Evolutionary conservation across 2,329 filamentous ascomycete species (phyloP), one percentile per base, ranked within the genome.

Genomic region (Trichoderma koningiopsis): DNA sequence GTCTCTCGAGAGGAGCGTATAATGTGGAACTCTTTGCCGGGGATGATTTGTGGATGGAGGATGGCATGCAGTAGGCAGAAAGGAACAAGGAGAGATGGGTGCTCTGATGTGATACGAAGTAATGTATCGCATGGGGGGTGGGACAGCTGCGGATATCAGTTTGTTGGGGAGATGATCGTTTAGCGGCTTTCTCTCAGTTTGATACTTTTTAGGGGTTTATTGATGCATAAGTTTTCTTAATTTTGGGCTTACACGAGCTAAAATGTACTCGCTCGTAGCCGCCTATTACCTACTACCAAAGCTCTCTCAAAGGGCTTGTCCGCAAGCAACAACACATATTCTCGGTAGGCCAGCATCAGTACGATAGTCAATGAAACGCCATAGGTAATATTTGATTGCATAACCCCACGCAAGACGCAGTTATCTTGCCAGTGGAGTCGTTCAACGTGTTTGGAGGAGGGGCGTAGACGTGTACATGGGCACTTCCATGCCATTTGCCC

Each of bases 391-490:
- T n/a, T 8, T 43, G 19, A 43, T n/a, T 49, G n/a, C 29, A 22
- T 35, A 11, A 35, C 52, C n/a, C 19, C 57, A 35, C 57, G 55
- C 55, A 33, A 58, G 55, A 58, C 33, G 24, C 57, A 7, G 11
- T 14, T 29, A 37, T 59, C 40, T 43, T 31, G 24, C 49, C 40
- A 4, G 64, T 59, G 64, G 55, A 59, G 64, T 59, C 40, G n/a
- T 37, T 52, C 55, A 59, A 67, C 55, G 55, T 67, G 64, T 66
- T 53, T 37, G 27, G 16, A 29, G 61, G 24, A 16, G 53, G 61
- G 22, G 40, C 47, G n/a, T 57, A 27, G 52, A 19, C 35, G 29
- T 56, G 55, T 40, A 59, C 52, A 56, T 56, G 49, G 49, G 40
- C 63, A 19, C 53, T 31, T 49, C 7, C 40, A 67, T 59, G 61